Evolutionary conservation across 2,329 filamentous ascomycete genomes (phyloP), one percentile per base, ranked within the genome.

Genomic region (Exophiala lecanii-corni): DNA sequence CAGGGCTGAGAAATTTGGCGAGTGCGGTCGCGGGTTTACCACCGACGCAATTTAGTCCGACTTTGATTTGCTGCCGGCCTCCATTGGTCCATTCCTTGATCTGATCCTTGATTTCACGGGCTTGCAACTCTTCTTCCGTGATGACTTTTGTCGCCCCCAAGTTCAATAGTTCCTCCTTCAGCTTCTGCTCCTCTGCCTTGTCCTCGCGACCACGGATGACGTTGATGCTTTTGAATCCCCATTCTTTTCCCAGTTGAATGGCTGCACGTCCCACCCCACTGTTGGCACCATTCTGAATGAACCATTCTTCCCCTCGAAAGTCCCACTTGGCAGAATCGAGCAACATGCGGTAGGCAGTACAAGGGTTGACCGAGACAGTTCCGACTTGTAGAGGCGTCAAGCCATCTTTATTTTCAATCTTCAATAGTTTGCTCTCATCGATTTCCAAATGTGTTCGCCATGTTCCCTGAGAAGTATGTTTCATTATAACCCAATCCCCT

Each of bases 241-340:
- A 97, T 40, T 88, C 74, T 56, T 70, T 75, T 2, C 79, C 91
- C 1, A 98, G 72, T 68, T 98, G 92, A 53, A 97, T 92, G 9
- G 88, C 91, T 2, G 89, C 86, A 28, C 92, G 74, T 1, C 92
- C 92, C 12, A 98, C 92, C 9, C 89, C 92, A 31, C 82, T 88
- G 66, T 98, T 98, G 28, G 91, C 92, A 5, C 91, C 92, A 62
- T 98, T 98, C 67, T 98, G 92, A 35, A 98, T 81, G 61, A 96
- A 87, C 89, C 91, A 98, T 43, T 94, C 84, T 41, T 89, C 86
- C n/a, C 80, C 77, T 42, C 75, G 61, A 59, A 82, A 65, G 3
- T 70, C 61, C 55, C 73, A 70, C 17, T 66, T 71, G 44, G 71
- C 72, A 37, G 91, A 96, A 61, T 91, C 86, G 43, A 81, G 80